Percentiles rank a stretch among this genome's conserved stretches.
Evolutionary conservation across 192 early-diverging fungal species (phyloP).

Genomic region (Podila horticola): DNA sequence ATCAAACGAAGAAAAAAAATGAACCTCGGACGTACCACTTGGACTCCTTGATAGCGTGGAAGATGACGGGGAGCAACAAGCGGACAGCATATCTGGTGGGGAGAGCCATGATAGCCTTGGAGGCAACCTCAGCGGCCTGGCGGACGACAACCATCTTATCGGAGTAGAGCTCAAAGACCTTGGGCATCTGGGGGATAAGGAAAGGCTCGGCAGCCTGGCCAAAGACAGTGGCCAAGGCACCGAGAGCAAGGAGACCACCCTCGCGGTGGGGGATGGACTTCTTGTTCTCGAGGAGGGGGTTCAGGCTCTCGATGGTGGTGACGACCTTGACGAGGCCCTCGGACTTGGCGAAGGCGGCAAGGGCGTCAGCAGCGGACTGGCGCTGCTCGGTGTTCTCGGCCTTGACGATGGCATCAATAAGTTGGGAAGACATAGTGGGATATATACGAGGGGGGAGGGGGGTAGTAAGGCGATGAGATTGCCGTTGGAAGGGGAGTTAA

Average conservation of each 20-base stretch:
- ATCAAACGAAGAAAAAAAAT: too few species aligned
- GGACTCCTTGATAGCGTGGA: constrained; percentile 64
- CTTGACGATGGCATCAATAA: constrained; percentile 51
- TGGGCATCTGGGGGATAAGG: constrained; percentile 69
- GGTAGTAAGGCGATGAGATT: background rate
- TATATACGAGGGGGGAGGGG: background rate
- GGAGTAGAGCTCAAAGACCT: constrained; percentile 69
- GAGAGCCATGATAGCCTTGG: constrained; percentile 54
- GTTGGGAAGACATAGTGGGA: constrained; percentile 35
- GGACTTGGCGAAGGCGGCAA: constrained; percentile 72
- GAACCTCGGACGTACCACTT: constrained; percentile 32
- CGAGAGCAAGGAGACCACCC: constrained; percentile 68
- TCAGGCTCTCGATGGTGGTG: constrained; percentile 67
- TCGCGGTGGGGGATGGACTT: constrained; percentile 71
- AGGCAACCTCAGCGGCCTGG: constrained; percentile 55
- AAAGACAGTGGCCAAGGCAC: constrained; percentile 64
- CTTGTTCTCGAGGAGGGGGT: constrained; percentile 74
- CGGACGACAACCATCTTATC: constrained; percentile 62
- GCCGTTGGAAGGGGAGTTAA: background rate
- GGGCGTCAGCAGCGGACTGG: constrained; percentile 62
- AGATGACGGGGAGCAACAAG: constrained; percentile 58
- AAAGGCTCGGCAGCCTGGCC: constrained; percentile 74
- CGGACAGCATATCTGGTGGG: constrained; percentile 57
- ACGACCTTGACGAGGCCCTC: constrained; percentile 64
- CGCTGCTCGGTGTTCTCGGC: constrained; percentile 59